Evolutionary conservation across 495 filamentous ascomycete species (phyloP).

Genomic region (Trichoderma parareesei): DNA sequence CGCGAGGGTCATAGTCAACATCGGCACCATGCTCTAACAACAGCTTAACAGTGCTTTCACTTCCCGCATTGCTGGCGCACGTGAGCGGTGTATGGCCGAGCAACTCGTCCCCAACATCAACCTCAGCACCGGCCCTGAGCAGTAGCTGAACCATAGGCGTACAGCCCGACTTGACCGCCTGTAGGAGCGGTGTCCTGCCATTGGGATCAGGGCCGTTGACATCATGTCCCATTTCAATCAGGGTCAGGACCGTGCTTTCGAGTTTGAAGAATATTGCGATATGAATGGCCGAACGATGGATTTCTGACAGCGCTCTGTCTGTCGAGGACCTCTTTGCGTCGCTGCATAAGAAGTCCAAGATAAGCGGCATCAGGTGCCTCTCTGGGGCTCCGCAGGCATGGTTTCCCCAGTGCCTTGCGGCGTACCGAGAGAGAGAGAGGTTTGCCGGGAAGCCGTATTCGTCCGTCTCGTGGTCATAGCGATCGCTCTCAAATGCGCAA

Average conservation of each 20-base stretch:
- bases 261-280: not conserved
- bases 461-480: constrained; percentile 21
- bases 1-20: too few species aligned
- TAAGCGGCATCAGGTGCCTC: not conserved
- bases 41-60: too few species aligned
- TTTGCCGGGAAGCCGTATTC: constrained; percentile 5
- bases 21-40: too few species aligned
- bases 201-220: not conserved
- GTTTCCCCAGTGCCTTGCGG: not conserved
- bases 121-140: too few species aligned
- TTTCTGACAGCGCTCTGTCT: not conserved
- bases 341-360: not conserved
- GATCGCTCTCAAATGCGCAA: constrained; percentile 15
- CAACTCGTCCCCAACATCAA: too few species aligned
- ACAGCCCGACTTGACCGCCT: too few species aligned
- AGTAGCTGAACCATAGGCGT: too few species aligned
- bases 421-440: not conserved
- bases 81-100: too few species aligned
- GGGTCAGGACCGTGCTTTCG: not conserved
- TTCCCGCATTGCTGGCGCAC: too few species aligned
- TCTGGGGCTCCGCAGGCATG: not conserved
- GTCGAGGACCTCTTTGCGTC: not conserved
- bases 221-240: not conserved
- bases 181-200: not conserved
- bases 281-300: not conserved